Base-by-base conservation (phyloP, 148 eudicot species). In the Vaccinium macrocarpon region DNA sequence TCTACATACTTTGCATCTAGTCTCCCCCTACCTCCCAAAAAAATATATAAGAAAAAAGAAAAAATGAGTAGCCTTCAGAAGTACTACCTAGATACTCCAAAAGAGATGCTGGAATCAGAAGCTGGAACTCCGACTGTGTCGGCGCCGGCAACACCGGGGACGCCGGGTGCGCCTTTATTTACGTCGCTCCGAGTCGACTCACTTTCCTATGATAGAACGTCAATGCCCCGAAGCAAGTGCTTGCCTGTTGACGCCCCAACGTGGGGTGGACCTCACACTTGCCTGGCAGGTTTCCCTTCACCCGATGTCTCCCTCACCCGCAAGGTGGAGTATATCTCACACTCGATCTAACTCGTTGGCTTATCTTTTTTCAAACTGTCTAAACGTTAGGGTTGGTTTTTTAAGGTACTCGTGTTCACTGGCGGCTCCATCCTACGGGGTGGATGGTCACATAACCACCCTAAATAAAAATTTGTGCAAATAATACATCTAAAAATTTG, bases 281-380 rank as follows among this genome's bases (percentile, higher is more conserved):
- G 98, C 84, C 86, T 95, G 84, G 77, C 94, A 23, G 94, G 90
- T 73, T 89, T 94, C 84, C 88, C 93, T 14, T 72, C 80, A 7
- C 88, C 97, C 0, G 95, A 93, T 72, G 91, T 96, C 88, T 94
- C 99, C 18, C 97, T 96, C 89, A 92, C 99, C 81, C 89, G 99
- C 82, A 96, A 96, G 99, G 99, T n/a, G n/a, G n/a, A n/a, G n/a
- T 94, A 83, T 27, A 18, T 52, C 13, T 19, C 53, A 9, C 27
- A 7, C 29, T 81, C 35, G 35, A 32, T 32, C 35, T 32, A 2
- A 32, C 35, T 32, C 35, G 2, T 32, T 42, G 46, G 46, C 46
- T 42, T 42, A 5, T 53, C 57, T 32, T 23, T 29, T 64, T 55
- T 13, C n/a, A n/a, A 5, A 51, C 25, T 23, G 38, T 15, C 2